These are phyloP conservation scores for Ophiostoma sp. DNA, from an alignment of 2,329 filamentous ascomycete species.

Conservation along the genomic window DNA sequence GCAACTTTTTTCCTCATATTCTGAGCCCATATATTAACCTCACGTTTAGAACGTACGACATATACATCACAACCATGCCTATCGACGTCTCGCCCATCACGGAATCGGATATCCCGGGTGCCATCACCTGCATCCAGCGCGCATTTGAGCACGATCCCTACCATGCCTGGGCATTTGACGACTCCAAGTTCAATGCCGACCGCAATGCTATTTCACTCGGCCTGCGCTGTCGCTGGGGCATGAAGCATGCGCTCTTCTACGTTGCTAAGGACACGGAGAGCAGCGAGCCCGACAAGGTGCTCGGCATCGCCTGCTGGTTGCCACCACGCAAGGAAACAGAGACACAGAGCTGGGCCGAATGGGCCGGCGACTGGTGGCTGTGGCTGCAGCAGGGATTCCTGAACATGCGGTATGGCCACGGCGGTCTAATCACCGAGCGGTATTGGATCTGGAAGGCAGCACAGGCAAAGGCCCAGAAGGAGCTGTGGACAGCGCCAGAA, in stretches of 20 bases:
- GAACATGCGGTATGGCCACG: slow-evolving; percentile 14
- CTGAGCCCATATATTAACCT: background rate
- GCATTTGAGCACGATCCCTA: slow-evolving; percentile 11
- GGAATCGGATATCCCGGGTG: slow-evolving; percentile 10
- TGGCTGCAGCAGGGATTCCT: slow-evolving; percentile 14
- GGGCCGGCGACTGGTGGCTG: slow-evolving; percentile 16
- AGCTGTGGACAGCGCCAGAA: slow-evolving; percentile 9
- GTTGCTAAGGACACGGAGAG: slow-evolving; percentile 5
- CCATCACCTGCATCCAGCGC: slow-evolving; percentile 14
- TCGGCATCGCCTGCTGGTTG: slow-evolving; percentile 14
- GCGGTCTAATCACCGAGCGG: background rate
- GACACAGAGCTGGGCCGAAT: slow-evolving; percentile 7
- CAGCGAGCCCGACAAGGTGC: slow-evolving; percentile 8
- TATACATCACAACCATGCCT: background rate
- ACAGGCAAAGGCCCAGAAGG: slow-evolving; percentile 3
- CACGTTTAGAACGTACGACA: background rate
- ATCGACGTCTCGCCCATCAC: slow-evolving; percentile 3
- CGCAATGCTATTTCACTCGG: slow-evolving; percentile 14
- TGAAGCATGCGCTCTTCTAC: slow-evolving; percentile 13
- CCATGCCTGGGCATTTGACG: slow-evolving; percentile 10
- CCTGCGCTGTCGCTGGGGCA: slow-evolving; percentile 14
- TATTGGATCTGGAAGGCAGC: slow-evolving; percentile 16
- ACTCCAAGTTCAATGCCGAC: background rate
- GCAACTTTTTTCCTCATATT: background rate
- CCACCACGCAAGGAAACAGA: slow-evolving; percentile 2